phyloP scores from a whole-genome alignment of 2,329 filamentous ascomycete species.

The Pseudopyrenochaeta lycopersici region DNA sequence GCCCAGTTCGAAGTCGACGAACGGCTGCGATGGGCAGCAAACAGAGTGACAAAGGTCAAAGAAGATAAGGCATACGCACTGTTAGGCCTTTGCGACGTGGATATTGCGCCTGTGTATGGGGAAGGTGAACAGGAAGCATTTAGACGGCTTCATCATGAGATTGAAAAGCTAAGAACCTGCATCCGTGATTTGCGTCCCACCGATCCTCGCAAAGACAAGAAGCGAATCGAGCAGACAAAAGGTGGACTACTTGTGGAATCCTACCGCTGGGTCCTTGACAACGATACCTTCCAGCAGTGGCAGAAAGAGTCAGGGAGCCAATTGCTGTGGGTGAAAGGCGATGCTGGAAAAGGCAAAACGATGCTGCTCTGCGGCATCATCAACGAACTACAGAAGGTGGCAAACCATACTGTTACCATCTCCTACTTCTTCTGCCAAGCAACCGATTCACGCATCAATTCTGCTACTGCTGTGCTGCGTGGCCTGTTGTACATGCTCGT shows the following conservation, averaged over 20 bases:
- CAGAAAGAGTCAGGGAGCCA: slow-evolving; percentile 25
- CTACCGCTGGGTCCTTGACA: slow-evolving; percentile 30
- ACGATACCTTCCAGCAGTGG: slow-evolving; percentile 33
- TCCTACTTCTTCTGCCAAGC: no score
- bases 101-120: neutral
- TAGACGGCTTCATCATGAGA: no score
- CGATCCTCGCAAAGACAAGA: slow-evolving; percentile 15
- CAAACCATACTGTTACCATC: slow-evolving; percentile 19
- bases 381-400: slow-evolving; percentile 33
- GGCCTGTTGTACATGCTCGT: slow-evolving; percentile 56
- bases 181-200: slow-evolving; percentile 12
- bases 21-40: slow-evolving; percentile 7
- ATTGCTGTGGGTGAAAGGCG: slow-evolving; percentile 48
- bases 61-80: slow-evolving; percentile 8
- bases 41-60: slow-evolving; percentile 16
- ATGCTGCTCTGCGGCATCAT: slow-evolving; percentile 46
- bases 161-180: slow-evolving; percentile 13
- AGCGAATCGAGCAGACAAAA: slow-evolving; percentile 9
- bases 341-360: slow-evolving; percentile 43
- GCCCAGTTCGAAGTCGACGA: slow-evolving; percentile 12
- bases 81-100: slow-evolving; percentile 12
- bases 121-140: neutral
- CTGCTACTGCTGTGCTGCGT: slow-evolving; percentile 53
- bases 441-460: no score
- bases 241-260: slow-evolving; percentile 9